These are phyloP conservation scores for Myxozyma mucilagina DNA, from an alignment of 805 yeast species.

Conservation along the genomic window DNA sequence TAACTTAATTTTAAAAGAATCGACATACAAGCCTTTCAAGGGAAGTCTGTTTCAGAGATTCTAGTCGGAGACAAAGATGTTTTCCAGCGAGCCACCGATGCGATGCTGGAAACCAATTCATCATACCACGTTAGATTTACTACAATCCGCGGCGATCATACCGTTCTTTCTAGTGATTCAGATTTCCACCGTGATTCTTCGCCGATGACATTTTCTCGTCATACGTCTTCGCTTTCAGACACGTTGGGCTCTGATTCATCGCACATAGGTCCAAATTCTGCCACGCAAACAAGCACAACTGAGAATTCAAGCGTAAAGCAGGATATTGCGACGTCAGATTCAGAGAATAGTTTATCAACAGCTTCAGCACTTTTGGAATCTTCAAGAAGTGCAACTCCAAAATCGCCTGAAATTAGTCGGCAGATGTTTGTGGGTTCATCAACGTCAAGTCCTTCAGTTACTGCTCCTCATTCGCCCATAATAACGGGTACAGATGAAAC, in stretches of 20 bases:
- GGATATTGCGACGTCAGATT: no score
- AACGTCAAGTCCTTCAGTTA: no score
- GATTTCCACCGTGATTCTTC: conserved; percentile 1
- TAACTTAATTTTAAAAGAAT: neutral
- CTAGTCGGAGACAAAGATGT: conserved; percentile 36
- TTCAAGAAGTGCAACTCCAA: neutral
- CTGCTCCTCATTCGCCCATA: neutral
- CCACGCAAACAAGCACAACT: conserved; percentile 9
- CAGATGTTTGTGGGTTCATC: neutral
- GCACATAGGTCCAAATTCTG: conserved; percentile 11
- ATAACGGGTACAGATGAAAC: no score
- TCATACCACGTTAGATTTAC: conserved; percentile 31
- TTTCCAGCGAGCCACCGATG: conserved; percentile 39
- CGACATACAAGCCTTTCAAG: conserved; percentile 28
- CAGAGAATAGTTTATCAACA: no score
- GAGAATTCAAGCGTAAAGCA: neutral
- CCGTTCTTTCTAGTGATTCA: conserved; percentile 22
- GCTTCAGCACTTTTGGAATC: no score
- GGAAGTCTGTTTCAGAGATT: conserved; percentile 33
- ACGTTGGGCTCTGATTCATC: neutral
- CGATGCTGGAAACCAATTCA: conserved; percentile 37
- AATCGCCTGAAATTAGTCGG: neutral
- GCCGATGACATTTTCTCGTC: neutral
- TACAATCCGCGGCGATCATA: conserved; percentile 28
- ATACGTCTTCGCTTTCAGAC: neutral